A percentile compares a stretch with the other conserved stretches of the same genome.
Conservation (phyloP, 2,329 filamentous ascomycete species). For the Parastagonospora nodorum region DNA sequence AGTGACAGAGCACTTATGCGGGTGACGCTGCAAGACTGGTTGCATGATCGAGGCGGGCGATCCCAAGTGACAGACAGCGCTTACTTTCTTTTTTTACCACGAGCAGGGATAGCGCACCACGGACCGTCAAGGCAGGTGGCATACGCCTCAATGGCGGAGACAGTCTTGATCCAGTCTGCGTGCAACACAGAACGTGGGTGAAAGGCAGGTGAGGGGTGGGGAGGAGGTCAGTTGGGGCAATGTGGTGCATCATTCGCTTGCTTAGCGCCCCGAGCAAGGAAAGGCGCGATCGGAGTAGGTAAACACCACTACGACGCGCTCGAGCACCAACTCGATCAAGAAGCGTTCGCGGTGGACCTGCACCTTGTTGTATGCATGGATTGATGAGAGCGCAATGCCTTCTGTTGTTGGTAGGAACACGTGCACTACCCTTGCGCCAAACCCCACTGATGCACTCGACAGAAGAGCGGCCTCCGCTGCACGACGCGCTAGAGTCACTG, state of each 20-base stretch:
- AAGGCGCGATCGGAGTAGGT: conserved; percentile 29
- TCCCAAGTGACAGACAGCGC: conserved; percentile 20
- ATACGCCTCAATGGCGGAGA: conserved; percentile 8
- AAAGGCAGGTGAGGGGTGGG: conserved; percentile 4
- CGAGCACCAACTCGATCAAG: conserved; percentile 3
- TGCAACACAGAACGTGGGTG: conserved; percentile 22
- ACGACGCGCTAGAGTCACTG: conserved; percentile 44
- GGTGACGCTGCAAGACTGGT: conserved; percentile 47
- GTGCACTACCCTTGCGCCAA: conserved; percentile 5
- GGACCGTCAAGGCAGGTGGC: background rate
- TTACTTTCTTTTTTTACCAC: conserved; percentile 6
- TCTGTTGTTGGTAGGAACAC: conserved; percentile 33
- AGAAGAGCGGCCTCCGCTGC: conserved; percentile 37
- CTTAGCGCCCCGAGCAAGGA: conserved; percentile 26
- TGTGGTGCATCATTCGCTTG: conserved; percentile 12
- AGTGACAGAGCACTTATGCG: conserved; percentile 42
- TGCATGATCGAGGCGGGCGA: conserved; percentile 34
- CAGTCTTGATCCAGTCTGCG: conserved; percentile 6
- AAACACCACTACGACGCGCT: conserved; percentile 36
- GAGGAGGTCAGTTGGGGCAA: background rate
- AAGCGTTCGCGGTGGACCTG: conserved; percentile 26
- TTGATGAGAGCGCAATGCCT: conserved; percentile 34
- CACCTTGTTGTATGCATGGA: conserved; percentile 29
- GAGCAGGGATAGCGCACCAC: background rate
- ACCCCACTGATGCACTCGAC: conserved; percentile 29